Percentiles rank a stretch among this genome's conserved stretches.
These are phyloP conservation scores for Jatropha curcas DNA, from an alignment of 345 rosid species.

Conservation along the genomic window DNA sequence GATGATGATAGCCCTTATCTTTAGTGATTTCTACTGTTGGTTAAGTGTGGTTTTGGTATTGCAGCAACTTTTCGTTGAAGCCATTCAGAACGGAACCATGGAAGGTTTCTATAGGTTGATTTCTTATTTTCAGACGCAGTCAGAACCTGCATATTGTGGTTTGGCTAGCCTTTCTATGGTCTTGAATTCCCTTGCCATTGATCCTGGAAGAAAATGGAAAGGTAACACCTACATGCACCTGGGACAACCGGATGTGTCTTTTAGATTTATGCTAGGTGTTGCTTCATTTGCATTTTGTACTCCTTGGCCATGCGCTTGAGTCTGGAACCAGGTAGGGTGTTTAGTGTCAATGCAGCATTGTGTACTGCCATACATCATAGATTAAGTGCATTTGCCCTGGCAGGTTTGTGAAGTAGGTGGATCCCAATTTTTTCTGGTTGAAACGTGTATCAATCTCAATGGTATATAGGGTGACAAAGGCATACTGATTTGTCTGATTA, in stretches of 20 bases:
- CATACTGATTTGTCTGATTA: no score
- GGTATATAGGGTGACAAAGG: no score
- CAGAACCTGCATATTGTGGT: constrained; percentile 92
- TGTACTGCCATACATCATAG: neutral
- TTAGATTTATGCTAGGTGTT: neutral
- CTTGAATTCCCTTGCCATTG: constrained; percentile 86
- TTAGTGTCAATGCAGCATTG: neutral
- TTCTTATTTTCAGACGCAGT: constrained; percentile 86
- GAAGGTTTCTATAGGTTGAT: constrained; percentile 84
- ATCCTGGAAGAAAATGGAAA: constrained; percentile 82
- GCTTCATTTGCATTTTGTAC: neutral
- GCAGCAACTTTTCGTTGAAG: constrained; percentile 79
- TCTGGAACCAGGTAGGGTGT: neutral
- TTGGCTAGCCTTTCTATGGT: constrained; percentile 88
- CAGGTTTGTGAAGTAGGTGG: neutral
- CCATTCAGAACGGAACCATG: constrained; percentile 87
- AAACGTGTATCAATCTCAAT: neutral
- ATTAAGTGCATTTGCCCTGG: no score
- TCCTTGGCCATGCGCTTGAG: neutral
- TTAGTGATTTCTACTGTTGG: neutral
- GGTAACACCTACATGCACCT: constrained; percentile 50
- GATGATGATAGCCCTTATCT: no score
- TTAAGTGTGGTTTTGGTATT: neutral
- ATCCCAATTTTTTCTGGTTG: neutral
- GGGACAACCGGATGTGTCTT: neutral